Conservation (phyloP, 1,139 yeast species). For the Kluyveromyces sp. region DNA sequence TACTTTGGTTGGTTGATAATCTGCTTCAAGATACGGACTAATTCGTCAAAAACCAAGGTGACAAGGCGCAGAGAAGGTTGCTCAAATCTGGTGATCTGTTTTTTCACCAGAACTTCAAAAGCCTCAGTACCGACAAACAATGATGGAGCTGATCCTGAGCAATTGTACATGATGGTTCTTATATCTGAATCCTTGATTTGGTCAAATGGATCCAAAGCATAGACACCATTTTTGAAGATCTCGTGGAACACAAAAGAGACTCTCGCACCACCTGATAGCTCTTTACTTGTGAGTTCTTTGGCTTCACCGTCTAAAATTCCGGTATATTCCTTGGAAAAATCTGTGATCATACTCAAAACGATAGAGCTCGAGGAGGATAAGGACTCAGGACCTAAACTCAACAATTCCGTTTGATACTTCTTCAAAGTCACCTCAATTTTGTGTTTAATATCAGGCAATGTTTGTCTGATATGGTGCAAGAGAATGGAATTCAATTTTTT, state of each 20-base stretch:
- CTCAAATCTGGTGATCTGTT: constrained; percentile 90
- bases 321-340: constrained; percentile 84
- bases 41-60: constrained; percentile 85
- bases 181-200: constrained; percentile 95
- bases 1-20: constrained; percentile 76
- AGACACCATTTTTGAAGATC: constrained; percentile 86
- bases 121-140: constrained; percentile 97
- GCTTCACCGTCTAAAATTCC: constrained; percentile 93
- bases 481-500: constrained; percentile 85
- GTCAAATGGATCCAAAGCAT: constrained; percentile 92
- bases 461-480: constrained; percentile 87
- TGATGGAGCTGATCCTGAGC: constrained; percentile 97
- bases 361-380: constrained; percentile 85
- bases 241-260: constrained; percentile 96
- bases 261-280: constrained; percentile 96
- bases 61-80: constrained; percentile 90
- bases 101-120: constrained; percentile 91
- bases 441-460: constrained; percentile 88
- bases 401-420: constrained; percentile 76
- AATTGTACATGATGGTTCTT: constrained; percentile 94
- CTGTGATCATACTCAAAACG: constrained; percentile 85
- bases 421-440: constrained; percentile 79
- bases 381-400: constrained; percentile 74
- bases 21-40: constrained; percentile 83
- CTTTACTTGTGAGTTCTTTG: constrained; percentile 77